Evolutionary conservation across 139 green algal genomes (phyloP).

Genomic region (Desmodesmus armatus): DNA sequence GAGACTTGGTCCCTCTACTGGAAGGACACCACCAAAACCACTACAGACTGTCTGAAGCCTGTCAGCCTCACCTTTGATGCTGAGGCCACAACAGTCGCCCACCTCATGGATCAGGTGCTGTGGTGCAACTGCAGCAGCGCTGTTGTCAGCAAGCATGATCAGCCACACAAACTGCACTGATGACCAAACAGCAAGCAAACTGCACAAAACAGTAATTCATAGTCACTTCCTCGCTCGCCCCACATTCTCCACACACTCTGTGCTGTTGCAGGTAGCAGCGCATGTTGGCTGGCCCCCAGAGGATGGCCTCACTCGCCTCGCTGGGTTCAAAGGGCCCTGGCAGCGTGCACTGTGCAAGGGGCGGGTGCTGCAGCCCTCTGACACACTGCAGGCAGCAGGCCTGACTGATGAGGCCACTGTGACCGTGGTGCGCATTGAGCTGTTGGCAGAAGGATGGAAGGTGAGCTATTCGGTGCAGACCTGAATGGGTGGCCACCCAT

Average conservation of each 20-base stretch:
- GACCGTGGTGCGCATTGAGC: conserved; percentile 58
- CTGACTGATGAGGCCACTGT: conserved; percentile 47
- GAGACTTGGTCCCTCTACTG: conserved; percentile 91
- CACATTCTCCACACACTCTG: too few species aligned
- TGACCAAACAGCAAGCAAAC: not conserved
- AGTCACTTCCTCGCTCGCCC: not conserved
- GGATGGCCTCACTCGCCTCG: conserved; percentile 62
- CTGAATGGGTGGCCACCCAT: not conserved
- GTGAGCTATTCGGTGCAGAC: not conserved
- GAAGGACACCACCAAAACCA: conserved; percentile 82
- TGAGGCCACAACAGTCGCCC: not conserved
- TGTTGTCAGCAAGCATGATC: too few species aligned
- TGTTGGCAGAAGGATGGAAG: conserved; percentile 61
- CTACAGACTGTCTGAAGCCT: conserved; percentile 40
- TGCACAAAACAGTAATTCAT: not conserved
- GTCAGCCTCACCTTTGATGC: conserved; percentile 5
- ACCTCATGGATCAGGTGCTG: conserved; percentile 18
- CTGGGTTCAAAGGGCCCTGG: conserved; percentile 73
- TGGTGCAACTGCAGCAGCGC: too few species aligned
- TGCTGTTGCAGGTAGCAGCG: conserved; percentile 42
- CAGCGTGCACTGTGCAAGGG: conserved; percentile 62
- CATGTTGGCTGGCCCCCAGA: conserved; percentile 54
- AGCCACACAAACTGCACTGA: not conserved
- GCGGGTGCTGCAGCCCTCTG: conserved; percentile 17
- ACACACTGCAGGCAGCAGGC: conserved; percentile 8